A percentile compares a stretch with the other conserved stretches of the same genome.
Conservation (phyloP, 2,329 filamentous ascomycete species). For the Calonectria pseudoreteaudii region DNA sequence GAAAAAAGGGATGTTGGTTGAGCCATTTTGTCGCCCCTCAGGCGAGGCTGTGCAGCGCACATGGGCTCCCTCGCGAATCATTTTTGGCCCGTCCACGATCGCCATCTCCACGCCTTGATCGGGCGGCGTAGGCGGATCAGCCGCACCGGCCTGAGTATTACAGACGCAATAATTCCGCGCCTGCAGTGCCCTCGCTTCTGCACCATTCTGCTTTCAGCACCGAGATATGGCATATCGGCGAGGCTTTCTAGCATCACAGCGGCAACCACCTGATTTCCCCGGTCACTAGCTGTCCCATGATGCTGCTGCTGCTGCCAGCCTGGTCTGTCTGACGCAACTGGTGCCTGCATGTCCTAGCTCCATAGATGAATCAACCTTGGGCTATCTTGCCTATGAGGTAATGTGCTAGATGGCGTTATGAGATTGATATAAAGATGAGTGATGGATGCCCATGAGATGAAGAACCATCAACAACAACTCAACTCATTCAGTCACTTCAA, state of each 20-base stretch:
- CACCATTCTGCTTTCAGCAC: neutral
- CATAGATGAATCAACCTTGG: conserved; percentile 1
- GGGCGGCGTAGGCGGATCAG: neutral
- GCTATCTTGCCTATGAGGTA: neutral
- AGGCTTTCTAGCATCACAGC: neutral
- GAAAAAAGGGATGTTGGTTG: neutral
- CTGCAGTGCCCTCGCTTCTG: neutral
- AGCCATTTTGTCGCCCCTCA: neutral
- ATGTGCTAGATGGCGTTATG: neutral
- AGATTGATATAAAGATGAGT: neutral
- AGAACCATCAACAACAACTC: neutral
- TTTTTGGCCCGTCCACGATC: neutral
- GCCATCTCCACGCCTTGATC: neutral
- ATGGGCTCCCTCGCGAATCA: neutral
- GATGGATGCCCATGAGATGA: neutral
- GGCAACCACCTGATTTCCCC: neutral
- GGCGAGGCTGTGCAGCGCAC: neutral
- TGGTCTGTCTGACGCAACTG: neutral
- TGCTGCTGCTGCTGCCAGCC: neutral
- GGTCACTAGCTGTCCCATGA: neutral
- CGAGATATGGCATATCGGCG: neutral
- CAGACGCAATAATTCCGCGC: neutral
- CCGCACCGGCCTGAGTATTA: neutral
- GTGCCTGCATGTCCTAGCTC: neutral
- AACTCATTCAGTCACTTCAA: neutral